Percentiles rank a stretch among this genome's conserved stretches.
Evolutionary conservation across 768 basidiomycete genomes (phyloP).

Genomic region (Fibroporia radiculosa): DNA sequence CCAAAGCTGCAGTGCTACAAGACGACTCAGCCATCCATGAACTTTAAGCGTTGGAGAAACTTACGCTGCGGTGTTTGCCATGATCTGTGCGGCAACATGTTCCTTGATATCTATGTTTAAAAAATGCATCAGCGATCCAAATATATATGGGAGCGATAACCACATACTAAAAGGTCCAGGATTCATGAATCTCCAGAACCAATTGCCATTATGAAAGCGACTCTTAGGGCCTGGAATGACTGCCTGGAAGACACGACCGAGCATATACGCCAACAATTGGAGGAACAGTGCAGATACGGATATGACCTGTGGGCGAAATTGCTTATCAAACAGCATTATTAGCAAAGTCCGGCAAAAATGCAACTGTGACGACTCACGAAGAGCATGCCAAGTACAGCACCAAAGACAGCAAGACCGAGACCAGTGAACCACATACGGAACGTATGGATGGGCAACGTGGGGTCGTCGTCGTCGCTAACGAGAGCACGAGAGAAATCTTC

Average conservation of each 20-base stretch:
- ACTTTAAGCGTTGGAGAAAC: not conserved
- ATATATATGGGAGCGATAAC: not conserved
- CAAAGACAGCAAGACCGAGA: slow-evolving; percentile 5
- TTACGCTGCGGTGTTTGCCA: slow-evolving; percentile 5
- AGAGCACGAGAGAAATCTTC: slow-evolving; percentile 4
- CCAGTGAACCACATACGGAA: slow-evolving; percentile 7
- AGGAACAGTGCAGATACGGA: slow-evolving; percentile 4
- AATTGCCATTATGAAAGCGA: slow-evolving; percentile 6
- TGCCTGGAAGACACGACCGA: slow-evolving; percentile 1
- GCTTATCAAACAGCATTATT: not conserved
- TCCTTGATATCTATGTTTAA: slow-evolving; percentile 1
- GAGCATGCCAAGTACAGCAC: slow-evolving; percentile 6
- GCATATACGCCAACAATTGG: slow-evolving; percentile 4
- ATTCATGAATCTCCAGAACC: slow-evolving; percentile 8
- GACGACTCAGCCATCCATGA: not conserved
- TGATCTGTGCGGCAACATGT: slow-evolving; percentile 4
- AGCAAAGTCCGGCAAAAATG: not conserved
- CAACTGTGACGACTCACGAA: not conserved
- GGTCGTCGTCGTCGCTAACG: slow-evolving; percentile 2
- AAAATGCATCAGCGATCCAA: not conserved
- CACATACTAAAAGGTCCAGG: slow-evolving; percentile 4
- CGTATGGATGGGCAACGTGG: slow-evolving; percentile 1
- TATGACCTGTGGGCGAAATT: slow-evolving; percentile 5
- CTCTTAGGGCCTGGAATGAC: slow-evolving; percentile 3
- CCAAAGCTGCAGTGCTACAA: slow-evolving; percentile 1